Conservation (phyloP, 2,329 filamentous ascomycete species). For the Neophaeococcomyces mojaviensis region DNA sequence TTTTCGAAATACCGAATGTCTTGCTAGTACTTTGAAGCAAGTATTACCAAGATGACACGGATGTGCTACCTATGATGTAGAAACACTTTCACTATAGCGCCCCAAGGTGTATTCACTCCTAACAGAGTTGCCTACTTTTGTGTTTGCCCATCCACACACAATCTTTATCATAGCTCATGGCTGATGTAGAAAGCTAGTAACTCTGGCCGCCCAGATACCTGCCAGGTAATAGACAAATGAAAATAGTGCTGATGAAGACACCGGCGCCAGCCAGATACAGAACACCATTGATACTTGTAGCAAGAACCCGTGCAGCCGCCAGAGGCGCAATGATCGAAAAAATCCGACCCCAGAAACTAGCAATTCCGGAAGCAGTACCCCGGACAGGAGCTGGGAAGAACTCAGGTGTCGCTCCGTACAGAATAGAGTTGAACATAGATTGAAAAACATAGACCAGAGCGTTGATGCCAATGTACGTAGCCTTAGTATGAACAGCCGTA, state of each 20-base stretch:
- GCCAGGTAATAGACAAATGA: conserved; percentile 20
- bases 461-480: conserved; percentile 43
- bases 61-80: too few species aligned
- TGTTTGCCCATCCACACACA: too few species aligned
- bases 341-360: conserved; percentile 52
- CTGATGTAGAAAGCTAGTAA: conserved; percentile 7
- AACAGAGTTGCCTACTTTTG: too few species aligned
- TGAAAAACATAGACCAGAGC: conserved; percentile 48
- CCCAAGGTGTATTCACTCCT: too few species aligned
- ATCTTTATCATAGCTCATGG: too few species aligned
- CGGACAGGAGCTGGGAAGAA: conserved; percentile 45
- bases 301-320: conserved; percentile 43
- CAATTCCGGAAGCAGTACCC: conserved; percentile 48
- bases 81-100: too few species aligned
- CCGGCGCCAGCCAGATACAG: conserved; percentile 47
- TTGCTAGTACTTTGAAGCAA: too few species aligned
- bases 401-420: conserved; percentile 47
- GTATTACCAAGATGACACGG: too few species aligned
- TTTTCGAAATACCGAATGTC: too few species aligned
- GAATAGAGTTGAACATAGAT: conserved; percentile 42
- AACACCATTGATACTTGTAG: conserved; percentile 40
- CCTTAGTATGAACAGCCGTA: conserved; percentile 36
- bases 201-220: conserved; percentile 19
- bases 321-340: conserved; percentile 53
- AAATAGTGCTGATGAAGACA: conserved; percentile 22